phyloP scores from a whole-genome alignment of 805 yeast species.

The Myxozyma mucilagina region DNA sequence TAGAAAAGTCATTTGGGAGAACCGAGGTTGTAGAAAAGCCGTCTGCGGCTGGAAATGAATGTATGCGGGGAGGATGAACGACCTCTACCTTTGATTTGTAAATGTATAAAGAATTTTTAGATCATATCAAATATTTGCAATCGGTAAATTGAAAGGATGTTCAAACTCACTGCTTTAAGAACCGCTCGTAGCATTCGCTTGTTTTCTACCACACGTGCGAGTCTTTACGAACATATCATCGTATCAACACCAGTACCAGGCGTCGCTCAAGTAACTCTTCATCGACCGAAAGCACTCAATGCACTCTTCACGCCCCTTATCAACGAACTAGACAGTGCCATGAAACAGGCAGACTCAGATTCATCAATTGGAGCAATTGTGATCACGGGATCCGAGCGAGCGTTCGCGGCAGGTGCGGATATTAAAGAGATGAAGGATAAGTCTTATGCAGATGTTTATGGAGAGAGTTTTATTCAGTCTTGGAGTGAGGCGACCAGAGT shows the following conservation, averaged over 20 bases:
- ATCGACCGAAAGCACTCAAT: slow-evolving; percentile 50
- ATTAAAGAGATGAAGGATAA: slow-evolving; percentile 52
- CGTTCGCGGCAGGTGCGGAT: slow-evolving; percentile 60
- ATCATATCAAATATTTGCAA: no score
- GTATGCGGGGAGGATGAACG: no score
- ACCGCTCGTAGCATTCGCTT: neutral
- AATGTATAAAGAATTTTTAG: no score
- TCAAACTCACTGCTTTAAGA: neutral
- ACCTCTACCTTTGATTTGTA: no score
- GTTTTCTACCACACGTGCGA: slow-evolving; percentile 6
- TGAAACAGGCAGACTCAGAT: slow-evolving; percentile 43
- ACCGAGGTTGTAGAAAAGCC: no score
- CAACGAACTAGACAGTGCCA: slow-evolving; percentile 44
- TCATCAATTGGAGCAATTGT: slow-evolving; percentile 49
- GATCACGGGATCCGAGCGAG: slow-evolving; percentile 49
- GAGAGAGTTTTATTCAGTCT: slow-evolving; percentile 42
- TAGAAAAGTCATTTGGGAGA: no score
- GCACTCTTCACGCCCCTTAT: slow-evolving; percentile 45
- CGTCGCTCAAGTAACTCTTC: slow-evolving; percentile 44
- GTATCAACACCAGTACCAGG: slow-evolving; percentile 45
- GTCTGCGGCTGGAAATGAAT: neutral
- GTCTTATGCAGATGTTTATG: slow-evolving; percentile 43
- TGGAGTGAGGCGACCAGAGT: slow-evolving; percentile 46
- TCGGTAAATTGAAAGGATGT: no score
- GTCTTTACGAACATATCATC: slow-evolving; percentile 41